Evolutionary conservation across 164 flowering plant genomes (phyloP).

Genomic region (Magnolia officinalis): DNA sequence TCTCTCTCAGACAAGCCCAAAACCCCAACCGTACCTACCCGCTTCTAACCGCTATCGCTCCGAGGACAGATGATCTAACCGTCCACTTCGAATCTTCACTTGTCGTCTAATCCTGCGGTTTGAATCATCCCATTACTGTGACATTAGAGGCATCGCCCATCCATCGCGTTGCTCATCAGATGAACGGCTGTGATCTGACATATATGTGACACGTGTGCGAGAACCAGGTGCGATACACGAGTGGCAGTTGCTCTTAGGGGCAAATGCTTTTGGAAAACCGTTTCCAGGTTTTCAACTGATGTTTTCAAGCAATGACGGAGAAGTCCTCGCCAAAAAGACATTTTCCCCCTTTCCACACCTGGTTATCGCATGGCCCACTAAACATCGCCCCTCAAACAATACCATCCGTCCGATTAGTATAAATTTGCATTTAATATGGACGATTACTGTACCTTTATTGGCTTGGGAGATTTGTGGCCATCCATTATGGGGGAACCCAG

Average conservation of each 20-base stretch:
- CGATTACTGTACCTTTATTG: too few species aligned
- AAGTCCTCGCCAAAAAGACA: too few species aligned
- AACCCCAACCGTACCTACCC: constrained; percentile 8
- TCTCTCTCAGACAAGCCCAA: not conserved
- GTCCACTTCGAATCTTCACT: not conserved
- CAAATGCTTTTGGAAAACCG: too few species aligned
- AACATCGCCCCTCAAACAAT: too few species aligned
- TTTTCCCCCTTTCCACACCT: too few species aligned
- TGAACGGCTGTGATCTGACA: not conserved
- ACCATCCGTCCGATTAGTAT: too few species aligned
- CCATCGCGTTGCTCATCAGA: not conserved
- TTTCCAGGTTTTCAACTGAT: too few species aligned
- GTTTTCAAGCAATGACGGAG: too few species aligned
- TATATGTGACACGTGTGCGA: not conserved
- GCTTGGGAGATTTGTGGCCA: too few species aligned
- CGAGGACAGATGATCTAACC: not conserved
- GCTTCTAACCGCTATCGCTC: constrained; percentile 15
- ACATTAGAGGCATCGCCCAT: not conserved
- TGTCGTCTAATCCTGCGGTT: not conserved
- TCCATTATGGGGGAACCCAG: too few species aligned
- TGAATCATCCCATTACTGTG: not conserved
- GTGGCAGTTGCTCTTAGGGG: not conserved
- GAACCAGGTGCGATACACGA: not conserved
- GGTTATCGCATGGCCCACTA: too few species aligned
- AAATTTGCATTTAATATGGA: too few species aligned